Base-by-base conservation (phyloP, 2,329 filamentous ascomycete genomes). In the Trichoderma sp. region DNA sequence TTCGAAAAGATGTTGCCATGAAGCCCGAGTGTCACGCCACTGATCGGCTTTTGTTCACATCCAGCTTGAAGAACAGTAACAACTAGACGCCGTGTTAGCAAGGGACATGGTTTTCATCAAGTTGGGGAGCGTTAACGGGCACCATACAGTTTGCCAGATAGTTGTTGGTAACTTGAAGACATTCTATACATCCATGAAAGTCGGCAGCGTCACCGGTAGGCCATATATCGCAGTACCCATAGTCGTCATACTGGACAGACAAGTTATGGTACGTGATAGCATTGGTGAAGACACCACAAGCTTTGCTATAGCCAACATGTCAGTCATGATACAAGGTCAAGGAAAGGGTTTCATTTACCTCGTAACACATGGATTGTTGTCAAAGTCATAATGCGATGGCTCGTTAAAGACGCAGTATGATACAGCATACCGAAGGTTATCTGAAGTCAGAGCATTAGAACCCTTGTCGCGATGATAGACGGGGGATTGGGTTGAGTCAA, bases 381-480 rank as follows among this genome's bases (percentile, higher is more conserved):
- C 75, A 12, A 79, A 73, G 12, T 80, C 70, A 1, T 79, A 71
- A 64, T 85, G 83, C 34, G 80, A 76, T 0, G 83, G 82, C 6
- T 76, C 74, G 2, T 84, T 84, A 68, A 82, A 89, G 1, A 89
- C 71, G 72, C 88, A 90, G 71, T 83, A 83, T 2, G 84, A 84
- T 2, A 84, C 70, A 6, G 85, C 80, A 72, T 83, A 89, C 73
- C 87, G 82, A 63, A 89, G 70, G 70, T 89, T 89, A 70, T 88
- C 86, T 89, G 45, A 4, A 52, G 32, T 61, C 17, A 9, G 37
- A 35, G 37, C 34, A 64, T 29, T 6, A 70, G 74, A 32, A 72
- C 75, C 4, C 7, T 19, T 2, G 32, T 54, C 32, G 15, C 56
- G 19, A 48, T 19, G 37, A 32, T 12, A 13, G 50, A 39, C 39